Base-by-base conservation (phyloP, 2,329 filamentous ascomycete genomes). In the Colletotrichum plurivorum region DNA sequence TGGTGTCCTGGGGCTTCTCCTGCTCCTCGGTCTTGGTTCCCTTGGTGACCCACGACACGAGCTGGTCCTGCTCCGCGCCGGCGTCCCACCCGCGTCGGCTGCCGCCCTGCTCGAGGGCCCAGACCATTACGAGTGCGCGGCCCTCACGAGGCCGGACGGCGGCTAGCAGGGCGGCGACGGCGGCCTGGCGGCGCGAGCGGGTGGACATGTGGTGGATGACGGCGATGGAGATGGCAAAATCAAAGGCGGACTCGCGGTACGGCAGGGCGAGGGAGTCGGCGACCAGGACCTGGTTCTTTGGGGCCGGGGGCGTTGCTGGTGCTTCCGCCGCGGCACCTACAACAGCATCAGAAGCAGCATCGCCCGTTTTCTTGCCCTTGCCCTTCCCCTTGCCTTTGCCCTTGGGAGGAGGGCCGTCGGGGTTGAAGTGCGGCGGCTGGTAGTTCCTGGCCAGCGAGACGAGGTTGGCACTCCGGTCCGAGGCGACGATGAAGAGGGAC, bases 121-220 rank as follows among this genome's bases (percentile, higher is more conserved):
- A 98, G 18, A 97, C 95, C 79, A 96, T 98, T 59, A 98, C 86
- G 65, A 98, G 84, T 16, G 92, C 92, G 78, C 87, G 89, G 1
- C 94, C 94, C 0, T 89, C 90, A 2, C 82, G 83, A 70, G 74
- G 74, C 25, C 79, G 83, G 63, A 97, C 82, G 56, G 91, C 90
- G 58, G 88, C 86, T 72, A 98, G 82, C 56, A 98, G 88, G 48
- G 88, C 87, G 55, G 83, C 82, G 18, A 98, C 88, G 31, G 93
- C 94, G 71, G 92, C 90, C 43, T 92, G 83, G 57, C 96, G 88
- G 65, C 96, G 87, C 57, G 85, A 86, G 12, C 85, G 84, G 6
- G 95, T 97, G 15, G 94, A 97, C 60, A 98, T 85, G 82, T 99
- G 96, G 82, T 98, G 96, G 39, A 98, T 85, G 12, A 98, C 96